Evolutionary conservation across 2,329 filamentous ascomycete genomes (phyloP).

Genomic region (Fusarium sulawesiense): DNA sequence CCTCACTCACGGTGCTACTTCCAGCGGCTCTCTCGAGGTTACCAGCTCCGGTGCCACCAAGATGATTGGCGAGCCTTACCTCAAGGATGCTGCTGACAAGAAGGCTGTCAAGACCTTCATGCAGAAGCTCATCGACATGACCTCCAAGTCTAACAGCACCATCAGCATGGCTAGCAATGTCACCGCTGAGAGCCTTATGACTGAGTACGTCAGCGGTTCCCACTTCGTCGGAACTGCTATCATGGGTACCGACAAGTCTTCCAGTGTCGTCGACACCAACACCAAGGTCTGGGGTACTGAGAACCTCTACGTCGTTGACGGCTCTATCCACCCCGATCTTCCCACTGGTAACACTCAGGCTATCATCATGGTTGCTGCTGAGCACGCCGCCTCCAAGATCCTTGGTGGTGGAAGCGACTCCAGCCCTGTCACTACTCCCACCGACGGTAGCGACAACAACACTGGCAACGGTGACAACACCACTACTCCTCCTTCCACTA

Average conservation of each 20-base stretch:
- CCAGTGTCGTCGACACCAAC: constrained; percentile 70
- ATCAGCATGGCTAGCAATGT: constrained; percentile 61
- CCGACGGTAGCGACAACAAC: background rate
- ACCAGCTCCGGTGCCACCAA: constrained; percentile 55
- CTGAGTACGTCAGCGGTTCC: constrained; percentile 61
- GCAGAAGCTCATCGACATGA: constrained; percentile 72
- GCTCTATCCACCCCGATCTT: constrained; percentile 75
- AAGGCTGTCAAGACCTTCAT: constrained; percentile 61
- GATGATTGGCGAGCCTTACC: constrained; percentile 53
- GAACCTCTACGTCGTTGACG: constrained; percentile 76
- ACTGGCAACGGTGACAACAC: constrained; percentile 3
- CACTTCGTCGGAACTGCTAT: constrained; percentile 71
- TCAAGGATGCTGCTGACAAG: constrained; percentile 51
- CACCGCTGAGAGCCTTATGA: constrained; percentile 65
- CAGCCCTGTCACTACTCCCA: constrained; percentile 18
- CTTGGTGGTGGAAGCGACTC: constrained; percentile 6
- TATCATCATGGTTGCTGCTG: constrained; percentile 72
- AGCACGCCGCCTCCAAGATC: constrained; percentile 62
- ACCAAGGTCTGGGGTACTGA: constrained; percentile 75
- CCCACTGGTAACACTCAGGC: constrained; percentile 75
- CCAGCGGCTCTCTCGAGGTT: constrained; percentile 58
- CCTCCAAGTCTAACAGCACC: constrained; percentile 66
- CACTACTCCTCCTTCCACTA: background rate
- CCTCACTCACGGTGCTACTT: constrained; percentile 62
- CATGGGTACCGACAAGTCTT: constrained; percentile 64